These are phyloP conservation scores for Kwoniella europaea DNA, from an alignment of 768 basidiomycete species.

Conservation along the genomic window DNA sequence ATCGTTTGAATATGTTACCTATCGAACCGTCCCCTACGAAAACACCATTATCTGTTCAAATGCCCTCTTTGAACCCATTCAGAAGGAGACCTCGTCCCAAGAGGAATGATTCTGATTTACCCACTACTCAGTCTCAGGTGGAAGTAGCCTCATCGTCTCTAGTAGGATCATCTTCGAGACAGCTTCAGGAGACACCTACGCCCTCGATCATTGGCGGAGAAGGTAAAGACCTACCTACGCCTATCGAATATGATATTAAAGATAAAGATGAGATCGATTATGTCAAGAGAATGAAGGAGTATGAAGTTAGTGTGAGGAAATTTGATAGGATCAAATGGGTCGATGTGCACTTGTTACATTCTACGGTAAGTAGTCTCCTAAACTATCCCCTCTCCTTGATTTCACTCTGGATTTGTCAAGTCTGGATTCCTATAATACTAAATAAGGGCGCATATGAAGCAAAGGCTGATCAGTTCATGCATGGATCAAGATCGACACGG, in stretches of 20 bases:
- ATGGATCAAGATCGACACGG: conserved; percentile 64
- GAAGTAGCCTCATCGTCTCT: background rate
- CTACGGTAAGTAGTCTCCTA: conserved; percentile 45
- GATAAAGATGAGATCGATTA: conserved; percentile 23
- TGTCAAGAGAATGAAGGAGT: conserved; percentile 34
- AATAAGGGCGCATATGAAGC: background rate
- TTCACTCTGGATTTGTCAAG: too few relatives aligned
- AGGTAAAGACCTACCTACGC: conserved; percentile 11
- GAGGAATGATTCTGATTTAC: conserved; percentile 10
- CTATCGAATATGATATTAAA: conserved; percentile 2
- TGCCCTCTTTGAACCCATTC: conserved; percentile 34
- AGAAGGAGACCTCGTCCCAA: background rate
- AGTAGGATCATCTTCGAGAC: background rate
- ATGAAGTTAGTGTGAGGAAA: conserved; percentile 43
- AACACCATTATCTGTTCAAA: conserved; percentile 9
- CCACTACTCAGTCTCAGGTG: background rate
- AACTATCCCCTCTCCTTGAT: background rate
- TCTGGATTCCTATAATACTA: too few relatives aligned
- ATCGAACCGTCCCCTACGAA: conserved; percentile 26
- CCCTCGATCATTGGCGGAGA: background rate
- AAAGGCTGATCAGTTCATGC: background rate
- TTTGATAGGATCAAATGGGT: conserved; percentile 58
- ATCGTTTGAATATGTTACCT: conserved; percentile 64
- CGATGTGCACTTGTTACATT: conserved; percentile 54
- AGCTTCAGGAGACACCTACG: background rate